Evolutionary conservation across 2,329 filamentous ascomycete genomes (phyloP), one percentile per base, ranked within the genome.

Genomic region (Hypoxylon rubiginosum): DNA sequence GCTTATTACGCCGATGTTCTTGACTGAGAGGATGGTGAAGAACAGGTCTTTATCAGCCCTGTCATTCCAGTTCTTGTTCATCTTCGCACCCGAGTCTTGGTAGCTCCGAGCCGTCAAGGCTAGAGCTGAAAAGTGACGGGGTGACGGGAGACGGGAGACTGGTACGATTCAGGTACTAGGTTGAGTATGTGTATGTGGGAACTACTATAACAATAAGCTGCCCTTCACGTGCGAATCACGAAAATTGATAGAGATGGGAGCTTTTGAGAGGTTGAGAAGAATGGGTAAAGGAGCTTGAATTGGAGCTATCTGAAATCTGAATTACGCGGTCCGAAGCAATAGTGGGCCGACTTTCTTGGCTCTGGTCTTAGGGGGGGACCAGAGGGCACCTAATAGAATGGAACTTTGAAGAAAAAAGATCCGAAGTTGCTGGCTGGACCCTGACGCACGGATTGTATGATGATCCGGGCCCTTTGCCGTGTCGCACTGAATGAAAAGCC

Each of bases 1-100:
- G 76, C 86, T 89, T 76, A 89, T 88, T 74, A 88, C 82, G 68
- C 86, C 87, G 71, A 89, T 88, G 75, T 88, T 87, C 78, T 89
- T 89, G 52, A 88, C 84, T 3, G 84, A 86, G 41, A 89, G 77
- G 64, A 89, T 89, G 57, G 86, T 88, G 73, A 89, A 88, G 80
- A 89, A 89, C 50, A 89, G 80, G 74, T 89, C 87, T 74, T 87
- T 88, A 72, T 89, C 86, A 66, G 87, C 87, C 63, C 85, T 82
- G 71, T 88, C 86, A 72, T 84, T 86, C 86, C 86, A 88, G 74
- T 86, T 87, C 79, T 88, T 88, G 77, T 81, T 86, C 78, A 86
- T 87, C 73, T 79, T 82, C 72, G 58, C 32, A 24, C 21, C 41
- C 49, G 39, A 10, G 17, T 62, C 51, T 41, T 41, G 52, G 39